Evolutionary conservation across 2,329 filamentous ascomycete species (phyloP).

Genomic region (Blumeriella jaapii): DNA sequence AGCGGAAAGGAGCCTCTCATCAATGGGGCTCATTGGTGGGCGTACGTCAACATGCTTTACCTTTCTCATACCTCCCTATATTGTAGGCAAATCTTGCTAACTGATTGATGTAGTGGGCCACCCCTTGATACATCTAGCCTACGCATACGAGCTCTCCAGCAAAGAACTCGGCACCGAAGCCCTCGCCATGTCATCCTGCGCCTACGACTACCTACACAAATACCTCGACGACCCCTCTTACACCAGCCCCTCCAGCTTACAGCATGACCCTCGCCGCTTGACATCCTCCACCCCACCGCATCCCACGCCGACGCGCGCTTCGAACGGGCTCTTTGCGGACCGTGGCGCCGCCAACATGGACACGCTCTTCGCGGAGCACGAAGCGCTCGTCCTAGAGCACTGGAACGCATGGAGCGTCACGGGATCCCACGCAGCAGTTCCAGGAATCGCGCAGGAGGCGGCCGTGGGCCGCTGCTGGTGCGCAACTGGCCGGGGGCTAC

Average conservation of each 20-base stretch:
- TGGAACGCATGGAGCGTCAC: constrained; percentile 79
- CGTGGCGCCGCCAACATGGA: constrained; percentile 53
- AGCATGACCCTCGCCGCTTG: constrained; percentile 50
- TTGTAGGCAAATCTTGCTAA: background rate
- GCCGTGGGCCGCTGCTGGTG: constrained; percentile 51
- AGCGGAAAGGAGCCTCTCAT: constrained; percentile 64
- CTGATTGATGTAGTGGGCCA: constrained; percentile 55
- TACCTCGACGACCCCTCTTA: constrained; percentile 65
- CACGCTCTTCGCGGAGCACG: constrained; percentile 54
- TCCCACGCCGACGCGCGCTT: constrained; percentile 62
- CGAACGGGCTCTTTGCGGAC: constrained; percentile 48
- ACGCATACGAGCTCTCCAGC: constrained; percentile 79
- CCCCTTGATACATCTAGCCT: constrained; percentile 89
- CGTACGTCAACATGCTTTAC: constrained; percentile 40
- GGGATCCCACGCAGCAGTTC: constrained; percentile 64
- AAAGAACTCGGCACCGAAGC: constrained; percentile 85
- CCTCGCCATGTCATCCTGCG: constrained; percentile 51
- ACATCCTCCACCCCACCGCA: constrained; percentile 59
- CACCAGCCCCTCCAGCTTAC: constrained; percentile 50
- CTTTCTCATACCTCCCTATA: background rate
- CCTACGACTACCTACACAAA: constrained; percentile 50
- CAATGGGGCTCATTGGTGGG: constrained; percentile 66
- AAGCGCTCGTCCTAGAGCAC: constrained; percentile 66
- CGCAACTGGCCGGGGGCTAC: constrained; percentile 39
- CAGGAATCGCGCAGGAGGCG: constrained; percentile 54